Evolutionary conservation across 257 asterid genomes (phyloP).

Genomic region (Solanum medicagineum): DNA sequence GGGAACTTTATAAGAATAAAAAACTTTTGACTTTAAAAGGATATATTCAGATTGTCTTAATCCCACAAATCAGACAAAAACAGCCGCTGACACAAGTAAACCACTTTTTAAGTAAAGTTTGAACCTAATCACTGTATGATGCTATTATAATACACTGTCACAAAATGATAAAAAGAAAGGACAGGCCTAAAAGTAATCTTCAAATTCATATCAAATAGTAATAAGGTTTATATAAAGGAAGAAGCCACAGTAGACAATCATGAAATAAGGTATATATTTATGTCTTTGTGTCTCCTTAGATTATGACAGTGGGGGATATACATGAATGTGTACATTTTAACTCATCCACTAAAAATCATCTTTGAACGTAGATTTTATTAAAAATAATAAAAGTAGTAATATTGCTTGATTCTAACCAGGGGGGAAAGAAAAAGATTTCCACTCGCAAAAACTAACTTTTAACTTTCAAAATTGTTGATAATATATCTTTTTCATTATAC

Average conservation of each 20-base stretch:
- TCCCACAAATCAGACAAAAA: not conserved
- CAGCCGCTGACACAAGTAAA: not conserved
- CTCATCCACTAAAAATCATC: not conserved
- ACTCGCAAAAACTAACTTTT: too few relatives aligned
- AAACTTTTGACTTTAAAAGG: not conserved
- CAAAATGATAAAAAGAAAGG: not conserved
- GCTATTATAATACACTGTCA: not conserved
- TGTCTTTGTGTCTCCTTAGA: constrained; percentile 13
- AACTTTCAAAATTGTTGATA: not conserved
- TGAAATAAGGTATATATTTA: not conserved
- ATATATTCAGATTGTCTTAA: not conserved
- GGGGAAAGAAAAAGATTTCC: too few relatives aligned
- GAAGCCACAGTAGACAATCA: constrained; percentile 6
- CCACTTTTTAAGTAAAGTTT: not conserved
- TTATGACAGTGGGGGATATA: not conserved
- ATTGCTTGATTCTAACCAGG: not conserved
- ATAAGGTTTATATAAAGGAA: not conserved
- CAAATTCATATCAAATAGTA: not conserved
- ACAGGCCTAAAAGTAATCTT: not conserved
- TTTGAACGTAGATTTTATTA: not conserved
- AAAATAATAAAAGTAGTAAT: too few relatives aligned
- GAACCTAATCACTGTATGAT: not conserved
- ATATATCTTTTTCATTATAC: not conserved
- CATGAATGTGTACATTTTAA: not conserved
- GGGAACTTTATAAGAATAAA: not conserved